These are phyloP conservation scores for Malus hybrid DNA, from an alignment of 331 rosid species.

Conservation along the genomic window DNA sequence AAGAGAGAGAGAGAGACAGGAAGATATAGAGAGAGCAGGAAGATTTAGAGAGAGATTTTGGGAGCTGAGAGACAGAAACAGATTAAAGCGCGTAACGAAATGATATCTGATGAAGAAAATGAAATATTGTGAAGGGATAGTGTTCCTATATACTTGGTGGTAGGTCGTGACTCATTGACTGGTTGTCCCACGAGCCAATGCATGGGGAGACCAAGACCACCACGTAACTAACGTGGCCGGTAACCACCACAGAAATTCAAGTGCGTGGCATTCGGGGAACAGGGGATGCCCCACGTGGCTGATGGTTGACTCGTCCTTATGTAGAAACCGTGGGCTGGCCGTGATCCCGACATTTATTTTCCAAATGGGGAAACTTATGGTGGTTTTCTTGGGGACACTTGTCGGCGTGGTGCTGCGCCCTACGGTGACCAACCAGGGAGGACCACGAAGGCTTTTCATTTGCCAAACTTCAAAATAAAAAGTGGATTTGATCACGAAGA, in stretches of 20 bases:
- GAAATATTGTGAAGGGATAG: no score
- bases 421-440: not conserved
- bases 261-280: not conserved
- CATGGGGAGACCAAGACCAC: not conserved
- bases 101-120: no score
- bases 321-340: not conserved
- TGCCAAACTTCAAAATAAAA: not conserved
- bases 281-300: not conserved
- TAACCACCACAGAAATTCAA: no score
- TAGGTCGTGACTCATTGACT: not conserved
- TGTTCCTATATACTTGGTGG: not conserved
- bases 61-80: no score
- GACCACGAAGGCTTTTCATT: not conserved
- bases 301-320: not conserved
- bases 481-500: no score
- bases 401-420: not conserved
- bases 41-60: not conserved
- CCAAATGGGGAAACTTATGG: not conserved
- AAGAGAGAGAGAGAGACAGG: not conserved
- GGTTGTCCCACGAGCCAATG: not conserved
- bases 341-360: not conserved
- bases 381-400: not conserved
- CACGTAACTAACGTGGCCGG: constrained; percentile 8
- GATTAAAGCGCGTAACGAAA: no score
- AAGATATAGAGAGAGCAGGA: not conserved